phyloP scores from a whole-genome alignment of 169 alveolate genomes.

The Cyclospora cayetanensis region DNA sequence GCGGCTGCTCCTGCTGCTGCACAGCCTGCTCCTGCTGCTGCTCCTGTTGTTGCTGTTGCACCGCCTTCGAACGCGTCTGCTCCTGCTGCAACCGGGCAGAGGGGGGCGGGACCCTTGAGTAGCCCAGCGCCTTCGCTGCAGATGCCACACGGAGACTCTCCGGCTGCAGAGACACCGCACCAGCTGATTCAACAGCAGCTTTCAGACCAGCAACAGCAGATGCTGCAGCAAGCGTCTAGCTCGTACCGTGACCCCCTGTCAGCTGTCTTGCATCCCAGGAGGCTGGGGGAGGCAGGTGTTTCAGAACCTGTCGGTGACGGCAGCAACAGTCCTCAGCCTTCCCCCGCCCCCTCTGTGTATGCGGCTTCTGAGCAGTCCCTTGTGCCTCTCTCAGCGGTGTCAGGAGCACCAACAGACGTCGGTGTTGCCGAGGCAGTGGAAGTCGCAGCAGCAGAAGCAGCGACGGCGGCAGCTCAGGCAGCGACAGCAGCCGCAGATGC shows the following conservation, averaged over 20 bases:
- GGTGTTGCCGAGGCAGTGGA: constrained; percentile 45
- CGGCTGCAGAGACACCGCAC: constrained; percentile 18
- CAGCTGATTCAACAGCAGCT: constrained; percentile 31
- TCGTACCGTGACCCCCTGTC: not conserved
- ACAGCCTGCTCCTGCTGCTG: not conserved
- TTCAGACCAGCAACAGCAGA: not conserved
- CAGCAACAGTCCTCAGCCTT: not conserved
- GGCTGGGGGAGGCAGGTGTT: not conserved
- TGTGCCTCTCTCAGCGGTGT: not conserved
- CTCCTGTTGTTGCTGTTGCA: not conserved
- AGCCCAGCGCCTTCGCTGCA: constrained; percentile 20
- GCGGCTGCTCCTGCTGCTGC: not conserved
- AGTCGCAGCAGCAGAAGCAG: constrained; percentile 50
- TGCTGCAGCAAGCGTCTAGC: constrained; percentile 22
- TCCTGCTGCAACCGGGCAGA: not conserved
- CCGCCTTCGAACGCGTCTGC: no score
- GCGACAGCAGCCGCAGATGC: constrained; percentile 50
- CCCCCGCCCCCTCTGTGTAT: not conserved
- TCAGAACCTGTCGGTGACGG: not conserved
- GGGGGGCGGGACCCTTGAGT: constrained; percentile 28
- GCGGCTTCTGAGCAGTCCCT: not conserved
- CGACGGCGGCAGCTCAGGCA: constrained; percentile 47
- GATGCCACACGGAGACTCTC: constrained; percentile 17
- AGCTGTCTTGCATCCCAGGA: not conserved
- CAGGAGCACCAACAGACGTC: not conserved